Evolutionary conservation across 176 grass and related monocot genomes (phyloP), one percentile per base, ranked within the genome.

Genomic region (Neostapfia colusana): DNA sequence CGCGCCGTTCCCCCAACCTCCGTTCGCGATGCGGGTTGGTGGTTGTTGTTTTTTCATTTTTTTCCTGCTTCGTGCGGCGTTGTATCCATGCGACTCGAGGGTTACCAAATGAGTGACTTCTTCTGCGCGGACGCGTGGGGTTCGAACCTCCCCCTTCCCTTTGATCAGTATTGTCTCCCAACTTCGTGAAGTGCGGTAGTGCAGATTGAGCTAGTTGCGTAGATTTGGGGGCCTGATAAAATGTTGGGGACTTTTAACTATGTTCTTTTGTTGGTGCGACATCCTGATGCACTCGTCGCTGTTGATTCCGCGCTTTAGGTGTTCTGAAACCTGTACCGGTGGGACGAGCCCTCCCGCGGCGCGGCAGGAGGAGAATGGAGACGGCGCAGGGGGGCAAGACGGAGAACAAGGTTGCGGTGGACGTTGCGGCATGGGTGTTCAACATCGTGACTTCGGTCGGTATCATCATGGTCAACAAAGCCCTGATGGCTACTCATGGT

Each of bases 401-500:
- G 38, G 92, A 89, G 70, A 84, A 76, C 60, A 95, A 95, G 36
- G 83, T 86, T 73, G 81, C 68, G 50, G 44, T 90, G 21, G 92
- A 95, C 91, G 86, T 84, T 26, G 92, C 86, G 25, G 86, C 89
- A 38, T 91, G 92, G 89, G 79, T 89, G 53, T 95, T 95, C 81
- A 95, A 91, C 80, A 87, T 95, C 65, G 86, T 95, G 9, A 89
- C 89, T 58, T 95, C 92, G 4, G 92, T 95, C 23, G 92, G 89
- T 63, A 85, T 95, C 51, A 95, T 95, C 72, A 95, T 95, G 88
- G 88, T 91, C 55, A 95, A 95, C 79, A 91, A 95, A 68, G 83
- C 88, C 21, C 74, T 95, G 78, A 95, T 95, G 92, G 89, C 89
- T 59, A 89, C 81, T 42, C 68, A 89, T 84, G 72, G 86, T 36